Evolutionary conservation across 306 rosid genomes (phyloP), one percentile per base, ranked within the genome.

Genomic region (Parietaria judaica): DNA sequence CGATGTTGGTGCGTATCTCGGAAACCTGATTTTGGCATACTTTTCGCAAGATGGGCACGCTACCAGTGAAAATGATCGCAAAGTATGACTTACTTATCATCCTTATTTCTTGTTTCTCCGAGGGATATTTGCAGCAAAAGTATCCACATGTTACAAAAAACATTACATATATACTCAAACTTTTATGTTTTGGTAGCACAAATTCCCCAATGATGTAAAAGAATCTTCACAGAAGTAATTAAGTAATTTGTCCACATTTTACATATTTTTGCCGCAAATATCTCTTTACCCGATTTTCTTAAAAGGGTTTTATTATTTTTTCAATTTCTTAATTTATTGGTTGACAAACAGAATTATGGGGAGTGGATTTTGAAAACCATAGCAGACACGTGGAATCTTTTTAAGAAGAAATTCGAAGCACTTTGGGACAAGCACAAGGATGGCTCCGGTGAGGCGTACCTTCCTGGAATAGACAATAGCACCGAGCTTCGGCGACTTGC

Each of bases 11-110:
- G 96, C 96, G 11, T 92, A 79, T 74, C 48, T 92, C 56, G 95
- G 96, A 71, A 92, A 92, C 82, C 78, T 88, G 79, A 86, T 88
- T 52, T 65, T 92, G 83, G 86, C 96, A 14, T 92, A 77, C 88
- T 84, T 77, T 79, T 75, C 99, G 35, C 96, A 92, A 83, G 99
- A 92, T 76, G 99, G 95, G 52, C 96, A 86, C 64, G 88, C 90
- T 66, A 68, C 73, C 66, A 76, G 73, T 70, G 76, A 44, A 47
- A 80, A 92, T 51, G 94, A 92, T 59, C 75, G 99, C 58, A 77
- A 84, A 66, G 96, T 85, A 82, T 17, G 80, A 64, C 49, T 54
- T 52, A 10, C 11, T 16, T 31, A 9, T 39, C 11, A 11, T 44
- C 45, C 31, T 23, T 23, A 23, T 23, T 23, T 23, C 31, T 23